These are phyloP conservation scores for Saprolegnia parasitica DNA, from an alignment of 352 stramenopile species.

Conservation along the genomic window DNA sequence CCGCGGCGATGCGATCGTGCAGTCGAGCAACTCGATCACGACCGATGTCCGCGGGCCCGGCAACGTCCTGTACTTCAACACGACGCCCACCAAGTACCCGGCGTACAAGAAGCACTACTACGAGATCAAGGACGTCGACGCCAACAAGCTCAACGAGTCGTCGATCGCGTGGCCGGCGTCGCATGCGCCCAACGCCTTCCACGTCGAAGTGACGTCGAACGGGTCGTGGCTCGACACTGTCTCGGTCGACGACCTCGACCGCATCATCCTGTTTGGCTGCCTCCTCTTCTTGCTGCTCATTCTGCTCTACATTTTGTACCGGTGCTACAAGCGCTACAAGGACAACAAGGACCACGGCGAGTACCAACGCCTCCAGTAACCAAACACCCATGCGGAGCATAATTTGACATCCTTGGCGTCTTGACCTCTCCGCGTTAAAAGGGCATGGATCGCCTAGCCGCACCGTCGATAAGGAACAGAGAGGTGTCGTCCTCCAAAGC, in stretches of 20 bases:
- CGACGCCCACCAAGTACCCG: conserved; percentile 20
- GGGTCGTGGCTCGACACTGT: conserved; percentile 22
- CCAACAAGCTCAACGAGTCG: conserved; percentile 11
- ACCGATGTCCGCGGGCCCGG: conserved; percentile 25
- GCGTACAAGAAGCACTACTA: conserved; percentile 30
- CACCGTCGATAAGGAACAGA: no score
- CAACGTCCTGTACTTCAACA: conserved; percentile 29
- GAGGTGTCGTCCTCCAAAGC: no score
- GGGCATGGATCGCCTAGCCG: no score
- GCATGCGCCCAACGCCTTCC: conserved; percentile 12
- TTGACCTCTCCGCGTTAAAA: no score
- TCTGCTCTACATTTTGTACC: conserved; percentile 4
- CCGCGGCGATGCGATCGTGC: conserved; percentile 19
- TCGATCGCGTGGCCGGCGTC: neutral
- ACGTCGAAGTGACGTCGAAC: conserved; percentile 3
- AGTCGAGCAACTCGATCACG: conserved; percentile 14
- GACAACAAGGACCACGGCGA: conserved; percentile 18
- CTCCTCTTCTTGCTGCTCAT: conserved; percentile 26
- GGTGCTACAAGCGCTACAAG: conserved; percentile 29
- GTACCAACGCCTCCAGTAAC: conserved; percentile 25
- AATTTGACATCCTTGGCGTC: no score
- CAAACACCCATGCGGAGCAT: neutral
- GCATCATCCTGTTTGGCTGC: conserved; percentile 27
- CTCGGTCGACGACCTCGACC: conserved; percentile 20
- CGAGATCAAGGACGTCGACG: neutral